Evolutionary conservation across 75 land plant genomes (phyloP), one percentile per base, ranked within the genome.

Genomic region (Picea sitchensis): DNA sequence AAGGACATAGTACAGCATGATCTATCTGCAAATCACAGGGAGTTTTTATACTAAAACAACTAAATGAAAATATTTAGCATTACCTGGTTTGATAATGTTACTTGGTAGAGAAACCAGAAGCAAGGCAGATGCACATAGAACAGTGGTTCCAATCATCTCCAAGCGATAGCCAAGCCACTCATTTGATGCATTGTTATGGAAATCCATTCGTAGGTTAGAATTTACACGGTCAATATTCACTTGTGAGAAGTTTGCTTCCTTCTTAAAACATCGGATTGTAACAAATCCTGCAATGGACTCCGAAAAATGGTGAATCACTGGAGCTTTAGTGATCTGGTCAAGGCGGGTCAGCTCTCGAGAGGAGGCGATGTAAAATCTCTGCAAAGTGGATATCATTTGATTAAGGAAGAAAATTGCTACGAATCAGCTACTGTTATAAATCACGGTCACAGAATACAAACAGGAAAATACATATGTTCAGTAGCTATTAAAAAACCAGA

Each of bases 121-220:
- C 75, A 98, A 79, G 23, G 99, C 88, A 18, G 98, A 87, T 15
- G 83, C 38, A 82, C 99, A 98, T 32, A 98, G 88, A 65, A 95
- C 78, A 54, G 84, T 41, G 54, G 90, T 92, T 47, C 99, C 99
- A 41, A 98, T 86, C 79, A 93, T 77, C 65, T 98, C 99, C 44
- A 95, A 61, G 26, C 99, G 93, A 80, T 89, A 93, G 5, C 98
- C 99, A 75, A 98, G 79, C 99, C 99, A 98, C 78, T 98, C 99
- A 83, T 92, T 98, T 6, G 99, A 85, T 51, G 96, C 96, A 80
- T 86, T 84, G 79, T 93, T 96, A 82, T 98, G 98, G 76, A 98
- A 98, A 82, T 95, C 96, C 94, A 95, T 98, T 57, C 96, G 86
- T 18, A 98, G 69, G 82, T 89, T 98, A n/a, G 88, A 76, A 77